Evolutionary conservation across 306 rosid genomes (phyloP), one percentile per base, ranked within the genome.

Genomic region (Geum urbanum): DNA sequence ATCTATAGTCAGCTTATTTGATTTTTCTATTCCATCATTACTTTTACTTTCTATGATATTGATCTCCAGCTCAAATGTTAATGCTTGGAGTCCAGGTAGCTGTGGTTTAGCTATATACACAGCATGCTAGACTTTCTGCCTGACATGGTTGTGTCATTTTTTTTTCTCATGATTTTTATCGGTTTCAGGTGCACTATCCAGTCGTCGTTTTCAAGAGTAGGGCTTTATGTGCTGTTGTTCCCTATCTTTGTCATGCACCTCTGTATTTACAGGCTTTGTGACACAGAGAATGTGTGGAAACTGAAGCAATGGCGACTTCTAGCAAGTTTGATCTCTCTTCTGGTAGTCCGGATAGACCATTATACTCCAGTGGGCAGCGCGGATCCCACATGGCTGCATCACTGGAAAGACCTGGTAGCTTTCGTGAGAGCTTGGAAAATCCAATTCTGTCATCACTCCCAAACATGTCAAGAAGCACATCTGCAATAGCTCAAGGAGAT

Each of bases 281-380:
- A 66, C 74, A 78, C 80, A 76, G 83, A 75, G 77, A 70, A 82
- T 79, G 86, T 80, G 76, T 67, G 80, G 84, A 71, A 77, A 88
- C 78, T 88, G 84, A 85, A 81, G 82, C 86, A 82, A 91, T 94
- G 99, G 88, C 96, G 72, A 85, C 92, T 67, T 81, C 98, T 80
- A 81, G 91, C 86, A 94, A 94, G 86, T 88, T 88, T 82, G 97
- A 87, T 76, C 78, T 87, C 80, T 83, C 98, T 63, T 88, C 97
- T 78, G 74, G 82, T 86, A 90, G 96, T 88, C 95, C 96, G 6
- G 97, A 94, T 68, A 87, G 96, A 82, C 92, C 92, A 59, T 72
- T 83, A 77, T 91, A 88, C 78, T 64, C 87, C 77, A 69, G 84
- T 80, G 95, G 91, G 84, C 95, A 87, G 87, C 99, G 96, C 76